Base-by-base conservation (phyloP, 257 asterid genomes). In the Eustoma russellianum region DNA sequence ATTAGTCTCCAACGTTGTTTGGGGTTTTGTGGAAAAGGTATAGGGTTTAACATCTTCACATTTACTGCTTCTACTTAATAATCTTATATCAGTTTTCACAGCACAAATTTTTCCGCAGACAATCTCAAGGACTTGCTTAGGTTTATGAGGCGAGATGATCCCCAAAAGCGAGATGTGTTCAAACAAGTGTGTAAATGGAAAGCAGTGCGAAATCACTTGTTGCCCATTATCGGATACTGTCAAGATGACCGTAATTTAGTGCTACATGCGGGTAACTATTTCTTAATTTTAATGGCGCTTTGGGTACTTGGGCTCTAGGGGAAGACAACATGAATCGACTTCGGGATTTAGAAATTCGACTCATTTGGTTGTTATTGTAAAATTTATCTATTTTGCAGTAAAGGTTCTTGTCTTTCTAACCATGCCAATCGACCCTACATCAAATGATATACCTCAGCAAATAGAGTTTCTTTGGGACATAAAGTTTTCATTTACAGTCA, bases 111-210 rank as follows among this genome's bases (percentile, higher is more conserved):
- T 5, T 18, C 61, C 72, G 54, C 78, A 92, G 98, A 92, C 68
- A 88, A 83, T 74, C 52, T 92, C 77, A 92, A 83, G 82, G 97
- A 92, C 71, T 72, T 92, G 62, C 59, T 88, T 67, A 82, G 98
- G 85, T 92, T 70, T 77, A 53, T 92, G 66, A 67, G 97, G 79
- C 84, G 97, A 13, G 98, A 92, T 54, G 95, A 88, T 66, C 97
- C 94, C 44, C 90, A 79, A 70, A 77, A 76, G 51, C 80, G 97
- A 55, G 95, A 88, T 17, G 97, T 92, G 69, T 92, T 92, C 76
- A 91, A 82, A 79, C 97, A 87, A 72, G 59, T 84, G 30, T 91
- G 95, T 67, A 87, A 79, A 70, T 91, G 98, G 98, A 85, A 87
- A 35, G 79, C 59, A 3, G 80, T 74, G 43, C 81, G 82, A 12